Evolutionary conservation across 306 rosid species (phyloP).

Genomic region (Calophaca sinica): DNA sequence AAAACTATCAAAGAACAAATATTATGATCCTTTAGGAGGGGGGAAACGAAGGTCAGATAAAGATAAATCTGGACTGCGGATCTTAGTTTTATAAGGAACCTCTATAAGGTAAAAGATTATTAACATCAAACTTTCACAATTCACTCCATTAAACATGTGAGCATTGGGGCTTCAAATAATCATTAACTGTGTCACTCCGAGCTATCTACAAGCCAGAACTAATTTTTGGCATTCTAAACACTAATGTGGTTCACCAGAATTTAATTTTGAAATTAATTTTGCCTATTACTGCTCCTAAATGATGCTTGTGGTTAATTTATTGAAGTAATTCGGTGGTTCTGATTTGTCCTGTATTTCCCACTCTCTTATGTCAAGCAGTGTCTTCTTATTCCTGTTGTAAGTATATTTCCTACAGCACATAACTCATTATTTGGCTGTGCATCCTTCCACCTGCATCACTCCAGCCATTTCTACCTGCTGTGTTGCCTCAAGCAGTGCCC

Average conservation of each 20-base stretch:
- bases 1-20: not conserved
- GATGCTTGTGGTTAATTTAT: too few species aligned
- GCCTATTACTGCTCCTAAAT: too few species aligned
- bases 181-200: not conserved
- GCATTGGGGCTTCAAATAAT: not conserved
- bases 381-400: too few species aligned
- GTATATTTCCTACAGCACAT: too few species aligned
- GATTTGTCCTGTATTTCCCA: too few species aligned
- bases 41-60: not conserved
- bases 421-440: too few species aligned
- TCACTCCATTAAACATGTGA: not conserved
- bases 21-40: not conserved
- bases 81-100: not conserved
- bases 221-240: not conserved
- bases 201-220: constrained; percentile 1
- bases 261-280: not conserved
- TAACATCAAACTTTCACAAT: not conserved
- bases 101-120: constrained; percentile 8
- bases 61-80: not conserved
- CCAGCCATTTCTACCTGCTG: too few species aligned
- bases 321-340: too few species aligned
- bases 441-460: too few species aligned
- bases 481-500: not conserved
- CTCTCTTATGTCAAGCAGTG: too few species aligned
- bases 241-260: not conserved